Evolutionary conservation across 2,329 filamentous ascomycete species (phyloP).

Genomic region (Aureobasidium musti): DNA sequence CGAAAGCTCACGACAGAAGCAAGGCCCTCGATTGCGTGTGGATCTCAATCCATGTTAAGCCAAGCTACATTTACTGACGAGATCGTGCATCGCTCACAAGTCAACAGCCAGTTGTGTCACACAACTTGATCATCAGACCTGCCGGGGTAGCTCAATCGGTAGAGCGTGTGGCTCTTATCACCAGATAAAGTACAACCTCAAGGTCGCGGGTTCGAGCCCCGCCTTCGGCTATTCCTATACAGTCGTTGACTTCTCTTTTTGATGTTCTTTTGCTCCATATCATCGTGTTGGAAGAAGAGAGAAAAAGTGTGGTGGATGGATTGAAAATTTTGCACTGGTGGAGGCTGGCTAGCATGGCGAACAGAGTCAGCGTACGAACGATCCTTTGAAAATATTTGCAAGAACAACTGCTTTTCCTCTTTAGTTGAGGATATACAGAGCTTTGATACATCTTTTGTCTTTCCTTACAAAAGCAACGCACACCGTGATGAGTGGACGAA

Average conservation of each 20-base stretch:
- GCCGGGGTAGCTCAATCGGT: constrained; percentile 53
- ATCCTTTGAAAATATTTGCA: no score
- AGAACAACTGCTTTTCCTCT: no score
- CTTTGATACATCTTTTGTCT: no score
- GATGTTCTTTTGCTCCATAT: neutral
- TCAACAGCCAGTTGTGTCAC: neutral
- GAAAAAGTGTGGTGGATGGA: neutral
- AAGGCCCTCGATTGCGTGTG: no score
- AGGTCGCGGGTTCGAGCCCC: constrained; percentile 29
- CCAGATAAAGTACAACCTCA: constrained; percentile 1
- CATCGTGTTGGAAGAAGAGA: neutral
- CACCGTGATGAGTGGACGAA: no score
- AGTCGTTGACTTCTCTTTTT: neutral
- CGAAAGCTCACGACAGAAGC: no score
- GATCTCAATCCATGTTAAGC: no score
- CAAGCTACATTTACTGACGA: neutral
- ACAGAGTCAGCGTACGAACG: neutral
- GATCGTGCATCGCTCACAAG: neutral
- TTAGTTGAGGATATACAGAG: no score
- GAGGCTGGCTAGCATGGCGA: neutral
- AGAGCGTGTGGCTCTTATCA: constrained; percentile 52
- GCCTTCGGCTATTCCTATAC: constrained; percentile 27
- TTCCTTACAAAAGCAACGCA: no score
- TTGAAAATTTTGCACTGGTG: neutral
- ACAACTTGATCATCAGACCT: constrained; percentile 16